phyloP scores from a whole-genome alignment of 164 flowering plant genomes.

The Vitis rupestris region DNA sequence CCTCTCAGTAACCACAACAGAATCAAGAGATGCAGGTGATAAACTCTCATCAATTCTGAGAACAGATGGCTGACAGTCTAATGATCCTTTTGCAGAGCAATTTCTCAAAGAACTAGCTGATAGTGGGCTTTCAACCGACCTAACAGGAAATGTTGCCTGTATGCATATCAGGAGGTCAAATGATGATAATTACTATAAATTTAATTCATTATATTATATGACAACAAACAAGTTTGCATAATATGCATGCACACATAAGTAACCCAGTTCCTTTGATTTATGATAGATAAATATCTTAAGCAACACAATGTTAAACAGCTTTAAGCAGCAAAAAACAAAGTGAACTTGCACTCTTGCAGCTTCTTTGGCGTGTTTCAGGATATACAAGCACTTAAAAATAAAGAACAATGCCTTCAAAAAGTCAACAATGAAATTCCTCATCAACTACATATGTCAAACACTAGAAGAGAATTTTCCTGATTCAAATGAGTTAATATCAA shows the following conservation, averaged over 20 bases:
- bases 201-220: neutral
- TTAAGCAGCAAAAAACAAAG: neutral
- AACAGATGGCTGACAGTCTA: constrained; percentile 58
- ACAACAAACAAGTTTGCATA: neutral
- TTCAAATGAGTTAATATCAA: no score
- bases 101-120: constrained; percentile 47
- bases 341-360: no score
- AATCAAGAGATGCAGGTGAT: constrained; percentile 79
- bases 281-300: neutral
- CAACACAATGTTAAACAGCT: neutral
- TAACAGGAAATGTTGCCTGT: constrained; percentile 56
- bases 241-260: neutral
- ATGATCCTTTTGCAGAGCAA: constrained; percentile 43
- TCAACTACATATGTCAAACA: no score
- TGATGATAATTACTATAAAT: neutral
- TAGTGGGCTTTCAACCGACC: constrained; percentile 60
- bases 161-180: neutral
- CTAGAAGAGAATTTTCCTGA: no score
- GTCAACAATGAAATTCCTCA: no score
- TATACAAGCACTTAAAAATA: no score
- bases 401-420: no score
- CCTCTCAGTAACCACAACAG: constrained; percentile 62
- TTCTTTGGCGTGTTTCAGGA: no score
- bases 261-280: neutral
- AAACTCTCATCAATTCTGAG: constrained; percentile 67